These are phyloP conservation scores for Globisporangium cystogenes DNA, from an alignment of 352 stramenopile species.

Conservation along the genomic window DNA sequence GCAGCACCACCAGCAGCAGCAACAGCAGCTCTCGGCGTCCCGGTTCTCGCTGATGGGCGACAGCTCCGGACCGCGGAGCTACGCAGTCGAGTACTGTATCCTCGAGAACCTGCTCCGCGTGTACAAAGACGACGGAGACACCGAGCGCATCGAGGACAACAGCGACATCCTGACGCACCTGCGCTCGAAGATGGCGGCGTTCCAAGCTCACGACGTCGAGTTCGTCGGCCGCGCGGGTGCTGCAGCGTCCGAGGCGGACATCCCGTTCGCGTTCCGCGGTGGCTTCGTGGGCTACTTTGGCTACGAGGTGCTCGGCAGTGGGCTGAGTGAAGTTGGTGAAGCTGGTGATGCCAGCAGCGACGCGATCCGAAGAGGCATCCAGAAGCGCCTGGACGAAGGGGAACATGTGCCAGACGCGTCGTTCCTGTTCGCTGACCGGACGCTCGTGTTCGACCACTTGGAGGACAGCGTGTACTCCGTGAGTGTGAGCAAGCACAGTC, in stretches of 20 bases:
- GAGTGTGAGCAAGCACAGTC: constrained; percentile 14
- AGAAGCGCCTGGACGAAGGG: constrained; percentile 11
- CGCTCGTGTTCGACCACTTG: constrained; percentile 87
- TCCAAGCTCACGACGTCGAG: constrained; percentile 30
- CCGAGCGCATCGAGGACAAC: constrained; percentile 15
- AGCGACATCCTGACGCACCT: constrained; percentile 35
- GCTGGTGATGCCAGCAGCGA: constrained; percentile 10
- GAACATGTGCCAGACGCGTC: constrained; percentile 79
- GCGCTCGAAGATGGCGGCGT: constrained; percentile 26
- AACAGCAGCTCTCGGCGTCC: constrained; percentile 8
- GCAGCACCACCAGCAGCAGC: not conserved
- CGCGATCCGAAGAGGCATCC: constrained; percentile 24
- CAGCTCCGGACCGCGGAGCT: constrained; percentile 40
- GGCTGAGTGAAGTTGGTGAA: constrained; percentile 12
- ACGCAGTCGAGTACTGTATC: constrained; percentile 63
- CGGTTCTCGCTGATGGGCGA: constrained; percentile 82
- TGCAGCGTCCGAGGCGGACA: not conserved
- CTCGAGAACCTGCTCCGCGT: constrained; percentile 42
- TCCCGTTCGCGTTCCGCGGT: constrained; percentile 77
- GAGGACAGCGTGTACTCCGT: constrained; percentile 76
- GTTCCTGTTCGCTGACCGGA: constrained; percentile 89
- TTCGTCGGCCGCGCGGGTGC: constrained; percentile 4
- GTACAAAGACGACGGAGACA: constrained; percentile 12
- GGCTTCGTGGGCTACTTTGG: constrained; percentile 88
- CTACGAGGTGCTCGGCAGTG: constrained; percentile 70